Evolutionary conservation across 2,329 filamentous ascomycete genomes (phyloP), one percentile per base, ranked within the genome.

Genomic region (Cercospora citrullina): DNA sequence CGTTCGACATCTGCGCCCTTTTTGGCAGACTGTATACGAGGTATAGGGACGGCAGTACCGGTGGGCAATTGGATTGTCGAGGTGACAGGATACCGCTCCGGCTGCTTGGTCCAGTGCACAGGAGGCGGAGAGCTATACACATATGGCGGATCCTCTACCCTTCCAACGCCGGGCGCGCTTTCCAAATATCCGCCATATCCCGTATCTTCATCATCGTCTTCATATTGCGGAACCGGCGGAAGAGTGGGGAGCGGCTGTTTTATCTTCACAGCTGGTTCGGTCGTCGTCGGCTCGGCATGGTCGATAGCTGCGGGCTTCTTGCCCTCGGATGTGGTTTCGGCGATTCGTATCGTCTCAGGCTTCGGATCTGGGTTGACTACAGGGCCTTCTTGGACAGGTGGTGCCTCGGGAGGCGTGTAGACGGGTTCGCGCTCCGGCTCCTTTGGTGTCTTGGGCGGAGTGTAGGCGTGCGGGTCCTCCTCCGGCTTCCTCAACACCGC

Each of bases 11-110:
- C 87, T 59, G 84, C 83, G 30, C 84, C 85, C 10, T 81, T 83
- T 76, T 96, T 96, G 2, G 82, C 79, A 77, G 88, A 85, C 78
- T 98, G 95, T 60, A 98, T 89, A 73, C 84, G 87, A 1, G 93
- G 92, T 16, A 97, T 90, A 2, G 84, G 73, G 75, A 88, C 89
- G 2, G 92, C 85, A 28, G 85, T 84, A 51, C 89, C 91, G 1
- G 88, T 90, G 1, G 95, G 95, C 31, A 98, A 84, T 55, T 84
- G 83, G 67, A 94, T 93, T 64, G 96, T 83, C 18, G 90, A 89
- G 67, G 89, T 87, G 2, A 98, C 81, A 0, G 95, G 94, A 80
- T 91, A 98, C 21, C 76, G 72, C 69, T 80, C 93, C 3, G 84
- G 81, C 70, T 87, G 85, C 78, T 90, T 92, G 65, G 81, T 81